Conservation (phyloP, 345 rosid genomes). For the Salix purpurea region DNA sequence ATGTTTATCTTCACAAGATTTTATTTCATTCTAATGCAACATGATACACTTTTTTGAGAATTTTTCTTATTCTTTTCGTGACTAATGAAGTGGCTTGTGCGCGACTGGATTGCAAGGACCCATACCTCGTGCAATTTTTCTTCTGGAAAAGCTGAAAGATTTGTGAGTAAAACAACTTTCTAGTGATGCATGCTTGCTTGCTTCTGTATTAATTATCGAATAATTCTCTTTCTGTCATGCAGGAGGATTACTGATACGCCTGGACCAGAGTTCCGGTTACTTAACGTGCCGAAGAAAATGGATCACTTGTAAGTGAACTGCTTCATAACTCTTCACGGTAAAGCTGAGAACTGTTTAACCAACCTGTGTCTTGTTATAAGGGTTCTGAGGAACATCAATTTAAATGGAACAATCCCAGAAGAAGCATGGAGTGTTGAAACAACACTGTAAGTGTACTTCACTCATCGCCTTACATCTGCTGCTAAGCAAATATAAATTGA, state of each 20-base stretch:
- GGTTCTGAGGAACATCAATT: not conserved
- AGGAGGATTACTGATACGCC: too few species aligned
- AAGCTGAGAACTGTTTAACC: not conserved
- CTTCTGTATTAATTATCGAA: not conserved
- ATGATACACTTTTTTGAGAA: not conserved
- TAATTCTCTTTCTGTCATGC: too few species aligned
- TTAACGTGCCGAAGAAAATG: rapidly evolving
- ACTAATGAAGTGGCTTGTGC: not conserved
- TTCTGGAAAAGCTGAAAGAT: not conserved
- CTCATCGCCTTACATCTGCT: not conserved
- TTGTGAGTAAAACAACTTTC: not conserved
- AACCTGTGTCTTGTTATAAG: not conserved
- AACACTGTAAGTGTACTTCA: not conserved
- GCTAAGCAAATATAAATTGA: not conserved
- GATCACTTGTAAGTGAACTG: too few species aligned
- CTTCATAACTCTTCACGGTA: not conserved
- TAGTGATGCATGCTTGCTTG: not conserved
- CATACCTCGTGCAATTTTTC: not conserved
- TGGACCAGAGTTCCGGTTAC: too few species aligned
- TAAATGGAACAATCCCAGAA: not conserved
- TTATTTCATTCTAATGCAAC: not conserved
- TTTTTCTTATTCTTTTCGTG: too few species aligned
- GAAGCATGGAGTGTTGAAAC: not conserved
- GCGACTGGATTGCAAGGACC: constrained; percentile 9
- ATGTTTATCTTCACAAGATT: not conserved